Evolutionary conservation across 768 basidiomycete species (phyloP).

Genomic region (Udeniomyces megalosporus): DNA sequence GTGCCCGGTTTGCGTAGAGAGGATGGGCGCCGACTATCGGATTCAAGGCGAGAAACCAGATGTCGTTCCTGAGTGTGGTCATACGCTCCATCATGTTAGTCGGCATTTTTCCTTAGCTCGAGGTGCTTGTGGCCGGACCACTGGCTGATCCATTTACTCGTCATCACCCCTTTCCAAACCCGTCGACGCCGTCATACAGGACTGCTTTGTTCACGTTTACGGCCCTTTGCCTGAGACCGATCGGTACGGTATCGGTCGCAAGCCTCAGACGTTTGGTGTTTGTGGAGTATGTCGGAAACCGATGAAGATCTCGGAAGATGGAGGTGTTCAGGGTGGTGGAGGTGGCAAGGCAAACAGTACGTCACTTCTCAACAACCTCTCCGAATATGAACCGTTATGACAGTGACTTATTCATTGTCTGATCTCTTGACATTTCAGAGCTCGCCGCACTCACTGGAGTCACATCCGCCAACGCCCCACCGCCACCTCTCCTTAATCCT

Average conservation of each 20-base stretch:
- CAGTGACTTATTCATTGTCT: not conserved
- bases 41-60: constrained; percentile 94
- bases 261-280: constrained; percentile 46
- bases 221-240: constrained; percentile 44
- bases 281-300: constrained; percentile 93
- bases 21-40: constrained; percentile 78
- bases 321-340: constrained; percentile 46
- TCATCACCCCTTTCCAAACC: constrained; percentile 7
- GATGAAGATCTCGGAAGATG: constrained; percentile 56
- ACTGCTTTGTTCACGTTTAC: constrained; percentile 93
- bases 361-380: constrained; percentile 17
- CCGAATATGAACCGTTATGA: not conserved
- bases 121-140: not conserved
- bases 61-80: constrained; percentile 92
- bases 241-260: constrained; percentile 49
- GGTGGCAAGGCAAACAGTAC: constrained; percentile 66
- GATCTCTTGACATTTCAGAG: constrained; percentile 43
- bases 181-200: constrained; percentile 35
- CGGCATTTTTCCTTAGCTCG: not conserved
- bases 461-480: constrained; percentile 35
- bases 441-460: constrained; percentile 85
- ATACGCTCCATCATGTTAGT: constrained; percentile 75
- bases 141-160: constrained; percentile 26
- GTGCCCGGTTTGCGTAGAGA: constrained; percentile 93
- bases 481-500: constrained; percentile 39